Conservation (phyloP, 805 yeast genomes). For the Yamadazyma scolyti region DNA sequence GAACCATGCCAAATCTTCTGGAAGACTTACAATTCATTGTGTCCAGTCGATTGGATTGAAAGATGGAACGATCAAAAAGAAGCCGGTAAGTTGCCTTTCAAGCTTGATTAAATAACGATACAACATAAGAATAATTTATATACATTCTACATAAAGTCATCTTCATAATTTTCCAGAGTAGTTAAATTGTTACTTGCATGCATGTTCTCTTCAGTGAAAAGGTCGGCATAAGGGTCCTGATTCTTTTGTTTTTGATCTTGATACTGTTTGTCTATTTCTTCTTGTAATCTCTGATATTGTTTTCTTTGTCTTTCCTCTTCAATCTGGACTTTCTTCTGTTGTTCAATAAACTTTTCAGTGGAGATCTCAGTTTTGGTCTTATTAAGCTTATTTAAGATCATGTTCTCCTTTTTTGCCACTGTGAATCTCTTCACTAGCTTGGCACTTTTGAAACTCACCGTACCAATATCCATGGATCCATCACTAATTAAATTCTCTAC, state of each 20-base stretch:
- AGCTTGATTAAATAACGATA: constrained; percentile 22
- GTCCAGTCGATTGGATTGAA: constrained; percentile 83
- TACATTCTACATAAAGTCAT: constrained; percentile 13
- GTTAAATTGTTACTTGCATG: constrained; percentile 13
- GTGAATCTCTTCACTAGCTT: constrained; percentile 50
- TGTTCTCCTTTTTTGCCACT: constrained; percentile 55
- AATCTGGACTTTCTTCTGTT: constrained; percentile 25
- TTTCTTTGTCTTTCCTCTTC: constrained; percentile 37
- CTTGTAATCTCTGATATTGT: constrained; percentile 31
- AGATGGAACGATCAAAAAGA: constrained; percentile 87
- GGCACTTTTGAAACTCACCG: constrained; percentile 66
- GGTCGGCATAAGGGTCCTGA: constrained; percentile 28
- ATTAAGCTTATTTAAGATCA: constrained; percentile 56
- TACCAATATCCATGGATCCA: constrained; percentile 74
- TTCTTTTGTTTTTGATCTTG: constrained; percentile 38
- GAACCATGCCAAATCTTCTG: constrained; percentile 96
- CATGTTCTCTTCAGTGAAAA: constrained; percentile 30
- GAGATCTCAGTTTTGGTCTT: constrained; percentile 59
- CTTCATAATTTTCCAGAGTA: constrained; percentile 13
- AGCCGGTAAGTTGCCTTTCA: constrained; percentile 45
- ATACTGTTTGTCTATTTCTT: constrained; percentile 31
- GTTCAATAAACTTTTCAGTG: constrained; percentile 41
- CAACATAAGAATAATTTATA: neutral
- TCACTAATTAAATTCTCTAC: constrained; percentile 66
- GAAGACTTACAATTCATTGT: constrained; percentile 82